phyloP scores from a whole-genome alignment of 257 asterid genomes.

The Parsonsia alboflavescens region DNA sequence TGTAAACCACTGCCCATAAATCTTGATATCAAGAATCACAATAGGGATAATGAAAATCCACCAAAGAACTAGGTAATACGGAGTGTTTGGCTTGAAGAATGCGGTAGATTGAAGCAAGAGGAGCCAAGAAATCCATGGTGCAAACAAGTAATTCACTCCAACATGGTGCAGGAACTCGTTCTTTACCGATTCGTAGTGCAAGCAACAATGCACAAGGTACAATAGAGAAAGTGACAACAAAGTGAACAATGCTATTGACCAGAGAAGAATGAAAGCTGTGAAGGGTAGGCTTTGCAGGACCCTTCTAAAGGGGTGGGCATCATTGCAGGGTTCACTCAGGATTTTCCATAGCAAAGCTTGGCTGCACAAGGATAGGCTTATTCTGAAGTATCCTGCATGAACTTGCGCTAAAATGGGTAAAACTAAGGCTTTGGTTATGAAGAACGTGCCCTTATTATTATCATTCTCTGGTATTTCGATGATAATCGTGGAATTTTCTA shows the following conservation, averaged over 20 bases:
- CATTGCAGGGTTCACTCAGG: slow-evolving; percentile 16
- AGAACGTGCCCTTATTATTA: not conserved
- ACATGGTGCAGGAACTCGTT: slow-evolving; percentile 33
- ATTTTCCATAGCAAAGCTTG: slow-evolving; percentile 51
- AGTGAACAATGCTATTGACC: slow-evolving; percentile 37
- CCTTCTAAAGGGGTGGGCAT: slow-evolving; percentile 9
- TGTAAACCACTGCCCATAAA: slow-evolving; percentile 55
- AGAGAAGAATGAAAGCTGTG: slow-evolving; percentile 30
- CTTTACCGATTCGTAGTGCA: slow-evolving; percentile 29
- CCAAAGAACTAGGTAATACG: slow-evolving; percentile 16
- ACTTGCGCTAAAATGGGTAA: not conserved
- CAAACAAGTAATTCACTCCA: slow-evolving; percentile 38
- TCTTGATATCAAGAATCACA: slow-evolving; percentile 35
- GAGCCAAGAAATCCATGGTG: slow-evolving; percentile 48
- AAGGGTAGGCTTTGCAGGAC: slow-evolving; percentile 29
- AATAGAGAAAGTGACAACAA: slow-evolving; percentile 28
- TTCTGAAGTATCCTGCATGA: slow-evolving; percentile 47
- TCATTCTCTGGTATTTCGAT: not conserved
- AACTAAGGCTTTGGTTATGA: not conserved
- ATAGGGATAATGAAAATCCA: slow-evolving; percentile 27
- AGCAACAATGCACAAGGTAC: slow-evolving; percentile 28
- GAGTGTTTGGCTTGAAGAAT: not conserved
- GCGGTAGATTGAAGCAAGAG: slow-evolving; percentile 31
- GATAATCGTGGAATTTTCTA: not conserved
- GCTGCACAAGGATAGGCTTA: slow-evolving; percentile 31